Evolutionary conservation across 2,329 filamentous ascomycete species (phyloP).

Genomic region (Monilinia polystroma): DNA sequence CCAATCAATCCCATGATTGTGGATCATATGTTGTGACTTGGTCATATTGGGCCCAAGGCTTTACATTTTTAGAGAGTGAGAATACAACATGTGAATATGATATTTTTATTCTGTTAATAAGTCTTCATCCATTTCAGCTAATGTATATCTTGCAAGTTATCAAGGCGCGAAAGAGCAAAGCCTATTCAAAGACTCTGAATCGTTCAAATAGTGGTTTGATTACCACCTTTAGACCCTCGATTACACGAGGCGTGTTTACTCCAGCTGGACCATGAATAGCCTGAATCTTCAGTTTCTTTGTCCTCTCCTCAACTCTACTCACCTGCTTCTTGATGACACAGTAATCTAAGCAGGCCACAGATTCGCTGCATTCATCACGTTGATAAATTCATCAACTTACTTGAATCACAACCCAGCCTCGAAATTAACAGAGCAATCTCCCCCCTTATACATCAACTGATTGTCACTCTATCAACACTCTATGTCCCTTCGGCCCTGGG

Average conservation of each 20-base stretch:
- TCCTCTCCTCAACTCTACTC: slow-evolving; percentile 8
- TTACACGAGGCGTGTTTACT: slow-evolving; percentile 2
- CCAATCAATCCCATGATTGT: slow-evolving; percentile 9
- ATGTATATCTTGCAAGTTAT: not conserved
- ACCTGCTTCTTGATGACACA: not conserved
- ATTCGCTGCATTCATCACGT: not conserved
- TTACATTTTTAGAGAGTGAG: not conserved
- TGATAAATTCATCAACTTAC: not conserved
- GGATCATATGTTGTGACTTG: slow-evolving; percentile 19
- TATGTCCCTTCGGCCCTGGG: slow-evolving; percentile 1
- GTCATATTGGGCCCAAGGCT: slow-evolving; percentile 16
- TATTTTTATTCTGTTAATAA: not conserved
- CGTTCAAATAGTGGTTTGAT: not conserved
- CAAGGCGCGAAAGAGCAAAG: not conserved
- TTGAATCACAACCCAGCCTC: not conserved
- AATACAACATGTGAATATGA: slow-evolving; percentile 18
- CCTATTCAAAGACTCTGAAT: not conserved
- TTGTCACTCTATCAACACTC: slow-evolving; percentile 1
- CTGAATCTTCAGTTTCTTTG: slow-evolving; percentile 4
- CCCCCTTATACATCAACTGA: slow-evolving; percentile 1
- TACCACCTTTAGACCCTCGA: slow-evolving; percentile 6
- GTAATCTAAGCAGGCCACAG: not conserved
- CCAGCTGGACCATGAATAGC: not conserved
- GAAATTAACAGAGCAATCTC: not conserved
- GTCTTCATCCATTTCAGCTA: slow-evolving; percentile 5